These are phyloP conservation scores for Kockovaella imperatae DNA, from an alignment of 768 basidiomycete genomes.

Conservation along the genomic window DNA sequence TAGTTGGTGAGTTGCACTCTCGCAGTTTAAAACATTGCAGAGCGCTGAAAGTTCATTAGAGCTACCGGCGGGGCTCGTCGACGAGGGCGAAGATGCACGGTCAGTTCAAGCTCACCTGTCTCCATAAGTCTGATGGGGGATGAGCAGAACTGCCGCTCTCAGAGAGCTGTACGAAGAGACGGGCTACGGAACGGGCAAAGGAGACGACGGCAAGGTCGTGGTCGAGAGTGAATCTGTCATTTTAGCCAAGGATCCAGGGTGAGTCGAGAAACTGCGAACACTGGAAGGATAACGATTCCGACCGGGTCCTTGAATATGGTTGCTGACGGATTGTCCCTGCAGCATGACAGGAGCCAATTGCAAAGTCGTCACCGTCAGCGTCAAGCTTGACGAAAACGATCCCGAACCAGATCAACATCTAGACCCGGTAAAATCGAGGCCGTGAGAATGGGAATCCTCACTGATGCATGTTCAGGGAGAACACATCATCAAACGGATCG, in stretches of 20 bases:
- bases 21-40: not conserved
- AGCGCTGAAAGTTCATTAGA: conserved; percentile 10
- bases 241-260: conserved; percentile 40
- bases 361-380: conserved; percentile 69
- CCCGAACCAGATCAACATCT: conserved; percentile 61
- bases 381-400: conserved; percentile 51
- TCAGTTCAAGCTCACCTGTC: conserved; percentile 26
- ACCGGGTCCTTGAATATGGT: not conserved
- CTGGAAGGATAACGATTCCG: not conserved
- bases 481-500: conserved; percentile 64
- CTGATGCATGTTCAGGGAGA: conserved; percentile 55
- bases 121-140: not conserved
- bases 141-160: conserved; percentile 54
- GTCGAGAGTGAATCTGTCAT: conserved; percentile 46
- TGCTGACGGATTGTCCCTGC: conserved; percentile 1
- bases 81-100: conserved; percentile 74
- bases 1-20: conserved; percentile 54
- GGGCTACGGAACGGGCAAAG: conserved; percentile 52
- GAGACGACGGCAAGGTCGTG: conserved; percentile 46
- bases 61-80: conserved; percentile 60
- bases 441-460: not conserved
- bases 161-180: conserved; percentile 92
- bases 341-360: conserved; percentile 94
- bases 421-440: conserved; percentile 46
- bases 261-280: not conserved